Percentiles rank a stretch among this genome's conserved stretches.
Evolutionary conservation across 140 eudicot species (phyloP).

Genomic region (Erigeron philadelphicus): DNA sequence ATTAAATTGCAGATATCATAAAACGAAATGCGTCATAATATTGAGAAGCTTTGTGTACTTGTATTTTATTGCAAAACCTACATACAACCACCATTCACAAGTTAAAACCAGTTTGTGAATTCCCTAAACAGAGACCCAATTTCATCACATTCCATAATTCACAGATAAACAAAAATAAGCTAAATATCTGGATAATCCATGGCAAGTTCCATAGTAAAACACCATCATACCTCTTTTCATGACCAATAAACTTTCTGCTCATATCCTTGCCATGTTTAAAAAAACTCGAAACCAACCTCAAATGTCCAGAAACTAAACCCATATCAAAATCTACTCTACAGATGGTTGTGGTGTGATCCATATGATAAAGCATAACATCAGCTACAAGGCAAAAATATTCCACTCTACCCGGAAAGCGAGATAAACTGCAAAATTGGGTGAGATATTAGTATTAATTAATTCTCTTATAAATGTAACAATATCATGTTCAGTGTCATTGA

Average conservation of each 20-base stretch:
- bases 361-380: slow-evolving; percentile 12
- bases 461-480: background rate
- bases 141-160: slow-evolving; percentile 9
- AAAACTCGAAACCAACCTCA: slow-evolving; percentile 11
- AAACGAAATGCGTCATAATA: background rate
- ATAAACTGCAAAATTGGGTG: slow-evolving; percentile 22
- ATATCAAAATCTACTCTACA: slow-evolving; percentile 32
- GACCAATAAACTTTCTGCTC: slow-evolving; percentile 10
- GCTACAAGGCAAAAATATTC: slow-evolving; percentile 27
- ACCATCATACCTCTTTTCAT: slow-evolving; percentile 18
- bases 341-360: slow-evolving; percentile 20
- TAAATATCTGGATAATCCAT: slow-evolving; percentile 15
- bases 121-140: slow-evolving; percentile 4
- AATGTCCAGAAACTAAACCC: slow-evolving; percentile 17
- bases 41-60: slow-evolving; percentile 1
- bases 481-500: background rate
- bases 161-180: slow-evolving; percentile 16
- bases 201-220: slow-evolving; percentile 15
- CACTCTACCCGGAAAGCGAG: slow-evolving; percentile 4
- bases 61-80: slow-evolving; percentile 26
- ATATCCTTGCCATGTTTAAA: slow-evolving; percentile 13
- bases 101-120: background rate
- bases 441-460: background rate
- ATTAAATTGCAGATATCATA: background rate
- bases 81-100: slow-evolving; percentile 13